Percentiles rank a stretch among this genome's conserved stretches.
Evolutionary conservation across 495 filamentous ascomycete species (phyloP).

Genomic region (Astrocystis sublimbata): DNA sequence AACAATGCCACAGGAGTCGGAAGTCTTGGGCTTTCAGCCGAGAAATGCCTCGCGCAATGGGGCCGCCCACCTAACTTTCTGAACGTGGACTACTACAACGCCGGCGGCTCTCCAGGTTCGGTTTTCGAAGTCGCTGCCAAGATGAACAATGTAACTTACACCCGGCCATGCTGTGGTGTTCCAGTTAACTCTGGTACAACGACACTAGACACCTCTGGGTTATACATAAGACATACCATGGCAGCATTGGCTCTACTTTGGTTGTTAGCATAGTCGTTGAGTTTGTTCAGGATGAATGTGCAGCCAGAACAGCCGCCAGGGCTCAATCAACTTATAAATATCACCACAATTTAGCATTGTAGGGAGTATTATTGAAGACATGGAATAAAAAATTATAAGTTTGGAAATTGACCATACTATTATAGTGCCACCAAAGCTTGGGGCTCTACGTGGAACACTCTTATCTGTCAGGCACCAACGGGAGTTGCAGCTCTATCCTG

Average conservation of each 20-base stretch:
- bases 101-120: conserved; percentile 66
- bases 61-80: conserved; percentile 78
- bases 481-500: no score
- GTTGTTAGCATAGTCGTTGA: background rate
- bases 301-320: background rate
- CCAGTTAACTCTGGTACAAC: background rate
- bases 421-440: no score
- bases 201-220: background rate
- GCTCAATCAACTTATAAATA: background rate
- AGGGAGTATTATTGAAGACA: no score
- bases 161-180: conserved; percentile 69
- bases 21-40: conserved; percentile 69
- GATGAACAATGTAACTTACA: conserved; percentile 84
- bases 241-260: conserved; percentile 1
- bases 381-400: no score
- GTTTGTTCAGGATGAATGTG: background rate
- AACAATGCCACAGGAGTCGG: conserved; percentile 67
- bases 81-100: conserved; percentile 87
- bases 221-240: background rate
- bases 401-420: no score
- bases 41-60: conserved; percentile 69
- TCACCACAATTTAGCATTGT: no score
- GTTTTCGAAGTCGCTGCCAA: conserved; percentile 88
- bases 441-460: no score
- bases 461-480: no score